These are phyloP conservation scores for Grifola frondosa DNA, from an alignment of 1,284 basidiomycete species.

Conservation along the genomic window DNA sequence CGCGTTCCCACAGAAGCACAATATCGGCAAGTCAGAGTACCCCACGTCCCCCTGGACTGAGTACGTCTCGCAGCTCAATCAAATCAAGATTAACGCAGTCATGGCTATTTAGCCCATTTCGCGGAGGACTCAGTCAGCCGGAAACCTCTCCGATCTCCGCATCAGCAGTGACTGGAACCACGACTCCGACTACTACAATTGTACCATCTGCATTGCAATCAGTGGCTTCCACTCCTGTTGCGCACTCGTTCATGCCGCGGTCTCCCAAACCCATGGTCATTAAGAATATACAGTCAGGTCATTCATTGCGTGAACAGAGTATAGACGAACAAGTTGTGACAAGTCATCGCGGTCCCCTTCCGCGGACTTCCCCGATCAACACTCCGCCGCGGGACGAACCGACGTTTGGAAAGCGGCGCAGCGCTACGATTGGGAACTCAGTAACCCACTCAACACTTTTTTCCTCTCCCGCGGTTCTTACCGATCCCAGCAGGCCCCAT, in stretches of 20 bases:
- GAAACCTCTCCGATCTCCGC: constrained; percentile 56
- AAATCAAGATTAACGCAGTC: constrained; percentile 65
- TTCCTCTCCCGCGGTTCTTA: constrained; percentile 46
- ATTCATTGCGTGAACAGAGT: constrained; percentile 36
- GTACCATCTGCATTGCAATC: constrained; percentile 10
- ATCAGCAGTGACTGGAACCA: constrained; percentile 35
- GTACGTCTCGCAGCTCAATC: constrained; percentile 39
- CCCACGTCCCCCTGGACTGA: constrained; percentile 20
- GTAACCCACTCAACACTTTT: constrained; percentile 46
- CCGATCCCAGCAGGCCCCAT: constrained; percentile 67
- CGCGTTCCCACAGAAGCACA: constrained; percentile 30
- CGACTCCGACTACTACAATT: constrained; percentile 10
- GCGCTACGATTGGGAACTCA: constrained; percentile 37
- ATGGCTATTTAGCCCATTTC: constrained; percentile 77
- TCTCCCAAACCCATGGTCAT: constrained; percentile 53
- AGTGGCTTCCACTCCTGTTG: constrained; percentile 2
- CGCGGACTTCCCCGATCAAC: constrained; percentile 59
- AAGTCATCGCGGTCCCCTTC: constrained; percentile 43
- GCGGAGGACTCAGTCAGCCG: constrained; percentile 58
- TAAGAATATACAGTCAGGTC: constrained; percentile 41
- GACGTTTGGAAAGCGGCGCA: constrained; percentile 56
- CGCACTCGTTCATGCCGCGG: constrained; percentile 1
- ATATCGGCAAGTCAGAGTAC: constrained; percentile 33
- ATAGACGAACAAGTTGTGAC: constrained; percentile 54
- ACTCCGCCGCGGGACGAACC: constrained; percentile 67